Base-by-base conservation (phyloP, 2,329 filamentous ascomycete species). In the Penicillium sp. region DNA sequence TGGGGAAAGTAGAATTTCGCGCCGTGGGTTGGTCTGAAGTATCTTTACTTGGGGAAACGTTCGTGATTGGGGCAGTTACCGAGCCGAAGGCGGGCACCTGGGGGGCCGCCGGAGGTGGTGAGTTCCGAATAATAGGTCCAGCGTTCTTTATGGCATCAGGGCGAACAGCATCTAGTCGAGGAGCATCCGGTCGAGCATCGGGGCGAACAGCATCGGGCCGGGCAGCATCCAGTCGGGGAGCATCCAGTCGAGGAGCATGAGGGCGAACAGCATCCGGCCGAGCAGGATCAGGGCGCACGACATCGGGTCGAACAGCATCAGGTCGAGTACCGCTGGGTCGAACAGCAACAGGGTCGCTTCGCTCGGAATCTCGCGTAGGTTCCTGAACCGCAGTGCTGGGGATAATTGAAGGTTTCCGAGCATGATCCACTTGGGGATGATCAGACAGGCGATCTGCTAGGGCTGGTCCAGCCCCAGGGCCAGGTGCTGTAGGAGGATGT, bases 61-160 rank as follows among this genome's bases (percentile, higher is more conserved):
- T 54, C 1, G 57, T 57, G 17, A 63, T 61, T 12, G 63, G 61
- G 12, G 64, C 57, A 19, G 63, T 56, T 10, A 72, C 59, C 4
- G 68, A 70, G 19, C 69, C 69, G 61, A 72, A 72, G 2, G 70
- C 69, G 26, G 70, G 69, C 8, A 72, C 69, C 43, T 71, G 69
- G n/a, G 69, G 69, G 43, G 63, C 66, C 13, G 69, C 63, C 24
- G 67, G 67, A 15, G 69, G 69, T 3, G 69, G 64, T 4, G 69
- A 70, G 6, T 61, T 58, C 49, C 69, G 67, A 19, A 45, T 43
- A 9, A 58, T 48, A 19, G 58, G 52, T 19, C 58, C 56, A 6
- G 58, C 46, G 5, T 68, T 64, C 41, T 67, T 64, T 7, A 54
- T 31, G 3, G 51, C 44, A 32, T 69, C 66, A 17, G 61, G 48